A percentile compares a stretch with the other conserved stretches of the same genome.
Conservation (phyloP, 164 flowering plant species). For the grape (Vitis vinifera) region DNA sequence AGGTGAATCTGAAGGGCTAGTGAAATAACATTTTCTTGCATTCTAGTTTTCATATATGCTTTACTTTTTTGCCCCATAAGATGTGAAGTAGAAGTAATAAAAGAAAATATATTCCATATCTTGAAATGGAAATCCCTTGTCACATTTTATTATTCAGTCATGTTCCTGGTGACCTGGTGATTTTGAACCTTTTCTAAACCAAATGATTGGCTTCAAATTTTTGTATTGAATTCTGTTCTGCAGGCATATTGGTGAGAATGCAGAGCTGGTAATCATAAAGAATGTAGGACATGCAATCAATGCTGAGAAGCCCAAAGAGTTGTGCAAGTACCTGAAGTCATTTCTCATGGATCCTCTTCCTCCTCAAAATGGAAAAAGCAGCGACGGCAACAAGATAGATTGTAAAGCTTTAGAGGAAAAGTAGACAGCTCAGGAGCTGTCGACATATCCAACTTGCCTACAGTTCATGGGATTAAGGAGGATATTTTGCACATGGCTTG, state of each 20-base stretch:
- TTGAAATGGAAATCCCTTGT: not conserved
- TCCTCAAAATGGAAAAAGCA: not conserved
- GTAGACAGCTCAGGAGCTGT: too few relatives aligned
- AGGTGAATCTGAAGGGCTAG: conserved; percentile 23
- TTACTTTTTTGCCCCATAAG: too few relatives aligned
- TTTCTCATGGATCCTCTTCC: conserved; percentile 39
- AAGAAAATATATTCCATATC: too few relatives aligned
- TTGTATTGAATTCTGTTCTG: not conserved
- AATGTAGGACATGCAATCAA: conserved; percentile 67
- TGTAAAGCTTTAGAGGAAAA: too few relatives aligned
- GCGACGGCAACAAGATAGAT: too few relatives aligned
- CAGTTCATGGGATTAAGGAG: too few relatives aligned
- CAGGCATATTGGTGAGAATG: conserved; percentile 53
- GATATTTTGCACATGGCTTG: too few relatives aligned
- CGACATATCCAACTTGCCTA: too few relatives aligned
- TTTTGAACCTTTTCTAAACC: not conserved
- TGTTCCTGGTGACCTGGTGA: not conserved
- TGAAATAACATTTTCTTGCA: too few relatives aligned
- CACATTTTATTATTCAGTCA: not conserved
- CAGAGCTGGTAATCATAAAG: conserved; percentile 43
- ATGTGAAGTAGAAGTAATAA: too few relatives aligned
- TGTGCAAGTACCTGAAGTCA: conserved; percentile 47
- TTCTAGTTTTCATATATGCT: not conserved
- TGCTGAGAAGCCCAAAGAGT: conserved; percentile 64
- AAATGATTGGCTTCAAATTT: not conserved